Conservation (phyloP, 805 yeast genomes). For the Wickerhamiella sorbophila region DNA sequence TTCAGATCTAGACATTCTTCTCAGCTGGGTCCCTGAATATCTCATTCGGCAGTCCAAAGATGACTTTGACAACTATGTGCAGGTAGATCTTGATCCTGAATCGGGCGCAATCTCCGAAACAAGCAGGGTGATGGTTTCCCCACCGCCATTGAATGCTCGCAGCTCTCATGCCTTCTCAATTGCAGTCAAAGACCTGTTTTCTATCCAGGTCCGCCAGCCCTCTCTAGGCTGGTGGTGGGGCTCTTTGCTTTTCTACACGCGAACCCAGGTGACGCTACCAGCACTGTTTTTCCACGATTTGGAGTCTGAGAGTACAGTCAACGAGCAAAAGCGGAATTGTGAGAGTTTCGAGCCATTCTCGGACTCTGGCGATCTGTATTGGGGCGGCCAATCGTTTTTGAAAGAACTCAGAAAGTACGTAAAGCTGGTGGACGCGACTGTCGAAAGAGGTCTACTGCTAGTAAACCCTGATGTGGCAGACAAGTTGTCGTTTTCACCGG, state of each 20-base stretch:
- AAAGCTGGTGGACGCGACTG: constrained; percentile 49
- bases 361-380: constrained; percentile 34
- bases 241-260: constrained; percentile 59
- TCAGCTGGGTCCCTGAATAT: constrained; percentile 53
- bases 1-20: constrained; percentile 37
- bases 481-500: constrained; percentile 42
- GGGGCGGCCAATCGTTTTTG: constrained; percentile 86
- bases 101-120: constrained; percentile 16
- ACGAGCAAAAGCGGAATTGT: no score
- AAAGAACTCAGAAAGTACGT: constrained; percentile 39
- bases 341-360: constrained; percentile 62
- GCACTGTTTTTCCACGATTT: constrained; percentile 87
- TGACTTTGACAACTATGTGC: constrained; percentile 34
- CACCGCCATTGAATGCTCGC: constrained; percentile 39
- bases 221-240: constrained; percentile 88
- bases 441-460: constrained; percentile 59
- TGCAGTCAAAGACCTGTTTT: constrained; percentile 46
- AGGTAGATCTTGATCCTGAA: constrained; percentile 34
- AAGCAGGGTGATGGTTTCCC: constrained; percentile 29
- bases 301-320: constrained; percentile 60
- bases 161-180: constrained; percentile 58
- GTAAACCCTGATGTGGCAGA: constrained; percentile 68
- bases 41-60: constrained; percentile 26
- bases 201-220: constrained; percentile 74
- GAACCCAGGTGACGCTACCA: constrained; percentile 49